Percentiles rank a stretch among this genome's conserved stretches.
These are phyloP conservation scores for Croton setiger DNA, from an alignment of 441 rosid species.

Conservation along the genomic window DNA sequence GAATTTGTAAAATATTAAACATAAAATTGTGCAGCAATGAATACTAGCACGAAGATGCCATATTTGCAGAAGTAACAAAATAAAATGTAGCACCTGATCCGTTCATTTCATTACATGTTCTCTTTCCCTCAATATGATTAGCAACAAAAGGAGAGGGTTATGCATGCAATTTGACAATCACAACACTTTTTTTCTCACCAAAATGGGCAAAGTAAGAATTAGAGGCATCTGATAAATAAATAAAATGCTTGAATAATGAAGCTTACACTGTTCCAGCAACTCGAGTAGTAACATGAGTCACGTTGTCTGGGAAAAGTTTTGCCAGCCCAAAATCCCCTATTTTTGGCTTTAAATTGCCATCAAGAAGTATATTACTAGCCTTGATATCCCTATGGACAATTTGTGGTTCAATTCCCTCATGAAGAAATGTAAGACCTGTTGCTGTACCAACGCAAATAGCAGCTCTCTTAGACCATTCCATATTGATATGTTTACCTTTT, in stretches of 20 bases:
- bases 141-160: background rate
- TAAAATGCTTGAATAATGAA: constrained; percentile 15
- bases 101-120: too few relatives aligned
- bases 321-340: constrained; percentile 82
- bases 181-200: constrained; percentile 1
- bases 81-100: background rate
- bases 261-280: constrained; percentile 84
- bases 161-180: background rate
- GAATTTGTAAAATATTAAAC: background rate
- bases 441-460: constrained; percentile 67
- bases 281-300: constrained; percentile 72
- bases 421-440: constrained; percentile 45
- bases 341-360: constrained; percentile 49
- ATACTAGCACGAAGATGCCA: background rate
- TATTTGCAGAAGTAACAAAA: constrained; percentile 1
- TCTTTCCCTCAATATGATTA: too few relatives aligned
- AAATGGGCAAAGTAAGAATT: background rate
- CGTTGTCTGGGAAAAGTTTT: constrained; percentile 72
- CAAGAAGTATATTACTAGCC: constrained; percentile 75
- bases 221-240: constrained; percentile 9
- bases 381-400: too few relatives aligned
- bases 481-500: constrained; percentile 38
- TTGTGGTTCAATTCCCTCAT: constrained; percentile 50
- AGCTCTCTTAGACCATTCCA: constrained; percentile 66
- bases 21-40: constrained; percentile 6